phyloP scores from a whole-genome alignment of 345 rosid genomes.

The Rhodomyrtus tomentosa region DNA sequence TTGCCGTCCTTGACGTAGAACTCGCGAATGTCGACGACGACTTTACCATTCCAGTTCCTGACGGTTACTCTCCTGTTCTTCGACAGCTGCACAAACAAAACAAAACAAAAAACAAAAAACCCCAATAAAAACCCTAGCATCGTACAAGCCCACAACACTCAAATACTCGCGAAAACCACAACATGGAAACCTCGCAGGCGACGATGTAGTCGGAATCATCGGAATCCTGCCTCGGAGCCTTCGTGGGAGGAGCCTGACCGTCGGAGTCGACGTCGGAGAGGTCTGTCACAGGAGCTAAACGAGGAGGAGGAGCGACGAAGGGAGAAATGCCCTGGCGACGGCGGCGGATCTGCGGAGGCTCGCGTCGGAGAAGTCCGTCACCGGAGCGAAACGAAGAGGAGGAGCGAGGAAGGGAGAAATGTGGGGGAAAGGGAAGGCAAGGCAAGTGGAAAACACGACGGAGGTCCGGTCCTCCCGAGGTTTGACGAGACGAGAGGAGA shows the following conservation, averaged over 20 bases:
- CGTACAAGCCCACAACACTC: not conserved
- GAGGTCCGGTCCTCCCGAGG: too few species aligned
- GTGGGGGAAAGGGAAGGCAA: too few species aligned
- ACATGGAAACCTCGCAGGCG: slow-evolving; percentile 51
- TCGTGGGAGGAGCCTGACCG: slow-evolving; percentile 50
- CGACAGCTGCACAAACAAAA: slow-evolving; percentile 67
- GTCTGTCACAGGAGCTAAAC: too few species aligned
- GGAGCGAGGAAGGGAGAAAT: too few species aligned
- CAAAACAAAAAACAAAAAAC: not conserved
- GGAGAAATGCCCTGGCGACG: too few species aligned
- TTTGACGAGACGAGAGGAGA: too few species aligned
- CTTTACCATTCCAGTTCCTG: slow-evolving; percentile 69
- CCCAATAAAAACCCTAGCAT: not conserved
- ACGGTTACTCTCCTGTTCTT: slow-evolving; percentile 81
- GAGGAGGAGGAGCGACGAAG: too few species aligned
- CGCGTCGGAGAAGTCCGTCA: too few species aligned
- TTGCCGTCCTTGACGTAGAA: slow-evolving; percentile 82
- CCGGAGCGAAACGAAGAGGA: too few species aligned
- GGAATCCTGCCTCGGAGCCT: slow-evolving; percentile 38
- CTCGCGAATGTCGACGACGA: slow-evolving; percentile 88
- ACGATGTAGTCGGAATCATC: slow-evolving; percentile 58
- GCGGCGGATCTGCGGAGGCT: too few species aligned
- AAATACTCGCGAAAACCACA: not conserved
- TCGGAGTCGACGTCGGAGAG: slow-evolving; percentile 59
- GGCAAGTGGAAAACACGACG: too few species aligned